These are phyloP conservation scores for Penicillium flavigenum DNA, from an alignment of 495 filamentous ascomycete species.

Conservation along the genomic window DNA sequence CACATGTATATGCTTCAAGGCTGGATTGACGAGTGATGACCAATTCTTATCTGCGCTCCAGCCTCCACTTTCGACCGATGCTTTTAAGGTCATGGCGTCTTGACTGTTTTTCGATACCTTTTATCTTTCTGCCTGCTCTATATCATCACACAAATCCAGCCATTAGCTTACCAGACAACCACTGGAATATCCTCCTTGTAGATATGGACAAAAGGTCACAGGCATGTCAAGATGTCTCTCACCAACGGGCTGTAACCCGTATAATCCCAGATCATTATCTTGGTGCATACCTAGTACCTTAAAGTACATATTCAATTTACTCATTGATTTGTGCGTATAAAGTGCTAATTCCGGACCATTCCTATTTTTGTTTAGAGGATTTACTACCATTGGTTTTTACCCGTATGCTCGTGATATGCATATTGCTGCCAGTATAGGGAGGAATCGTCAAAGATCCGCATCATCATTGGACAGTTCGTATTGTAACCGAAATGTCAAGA, in stretches of 20 bases:
- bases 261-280: background rate
- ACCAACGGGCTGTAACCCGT: background rate
- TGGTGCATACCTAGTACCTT: too few species aligned
- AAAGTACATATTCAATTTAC: too few species aligned
- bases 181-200: background rate
- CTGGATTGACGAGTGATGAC: conserved; percentile 25
- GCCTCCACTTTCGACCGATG: conserved; percentile 14
- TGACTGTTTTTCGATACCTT: conserved; percentile 25
- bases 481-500: too few species aligned
- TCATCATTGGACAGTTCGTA: too few species aligned
- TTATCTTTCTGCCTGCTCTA: conserved; percentile 20
- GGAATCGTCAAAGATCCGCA: too few species aligned
- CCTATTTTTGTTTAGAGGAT: too few species aligned
- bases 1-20: conserved; percentile 2
- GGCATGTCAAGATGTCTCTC: background rate
- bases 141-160: conserved; percentile 16
- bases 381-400: too few species aligned
- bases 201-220: background rate
- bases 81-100: conserved; percentile 23
- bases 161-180: background rate
- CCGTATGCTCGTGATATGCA: too few species aligned
- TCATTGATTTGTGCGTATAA: too few species aligned
- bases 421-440: too few species aligned
- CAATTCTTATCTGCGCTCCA: conserved; percentile 21
- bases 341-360: too few species aligned